Evolutionary conservation across 305 asterid species (phyloP).

Genomic region (Ilex paraguariensis): DNA sequence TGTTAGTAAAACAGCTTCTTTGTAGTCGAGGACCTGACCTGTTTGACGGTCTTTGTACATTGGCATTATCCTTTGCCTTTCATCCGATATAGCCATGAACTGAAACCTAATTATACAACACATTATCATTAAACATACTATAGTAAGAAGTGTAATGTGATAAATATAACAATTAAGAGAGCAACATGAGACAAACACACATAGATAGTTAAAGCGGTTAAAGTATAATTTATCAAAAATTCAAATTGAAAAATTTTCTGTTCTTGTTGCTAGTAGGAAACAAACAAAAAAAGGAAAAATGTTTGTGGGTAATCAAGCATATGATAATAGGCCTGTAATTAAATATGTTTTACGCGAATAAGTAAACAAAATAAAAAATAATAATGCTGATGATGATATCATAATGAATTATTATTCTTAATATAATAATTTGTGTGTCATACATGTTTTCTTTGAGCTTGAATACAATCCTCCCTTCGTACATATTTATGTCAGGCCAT

Average conservation of each 20-base stretch:
- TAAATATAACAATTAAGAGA: background rate
- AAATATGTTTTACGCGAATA: too few relatives aligned
- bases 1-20: conserved; percentile 81
- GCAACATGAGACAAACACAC: too few relatives aligned
- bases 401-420: background rate
- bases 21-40: conserved; percentile 62
- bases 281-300: too few relatives aligned
- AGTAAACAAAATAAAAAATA: too few relatives aligned
- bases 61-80: conserved; percentile 81
- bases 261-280: too few relatives aligned
- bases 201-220: too few relatives aligned
- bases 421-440: background rate
- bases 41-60: conserved; percentile 46
- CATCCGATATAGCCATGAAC: conserved; percentile 80
- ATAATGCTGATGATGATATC: too few relatives aligned
- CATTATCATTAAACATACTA: too few relatives aligned
- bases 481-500: conserved; percentile 57
- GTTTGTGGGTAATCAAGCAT: too few relatives aligned
- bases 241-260: too few relatives aligned
- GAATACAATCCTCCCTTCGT: conserved; percentile 72
- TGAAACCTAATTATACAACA: conserved; percentile 42
- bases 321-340: too few relatives aligned
- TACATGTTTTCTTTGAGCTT: conserved; percentile 66
- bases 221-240: too few relatives aligned
- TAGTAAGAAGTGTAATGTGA: background rate